phyloP scores from a whole-genome alignment of 169 alveolate species.

The Besnoitia besnoiti region DNA sequence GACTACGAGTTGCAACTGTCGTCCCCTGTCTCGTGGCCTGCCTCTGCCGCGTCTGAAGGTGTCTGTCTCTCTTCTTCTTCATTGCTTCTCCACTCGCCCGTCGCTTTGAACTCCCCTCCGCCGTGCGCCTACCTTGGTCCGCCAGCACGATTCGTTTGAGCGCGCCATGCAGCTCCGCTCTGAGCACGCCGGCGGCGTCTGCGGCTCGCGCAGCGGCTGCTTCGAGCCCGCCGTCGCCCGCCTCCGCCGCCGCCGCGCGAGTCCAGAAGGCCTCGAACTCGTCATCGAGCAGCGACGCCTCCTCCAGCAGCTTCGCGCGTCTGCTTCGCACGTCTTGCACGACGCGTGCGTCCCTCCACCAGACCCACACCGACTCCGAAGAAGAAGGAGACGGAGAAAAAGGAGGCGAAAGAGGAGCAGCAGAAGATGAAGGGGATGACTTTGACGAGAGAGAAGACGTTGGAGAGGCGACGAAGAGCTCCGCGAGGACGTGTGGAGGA shows the following conservation, averaged over 20 bases:
- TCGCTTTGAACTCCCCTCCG: not conserved
- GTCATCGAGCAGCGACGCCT: slow-evolving; percentile 48
- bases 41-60: not conserved
- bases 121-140: slow-evolving; percentile 15
- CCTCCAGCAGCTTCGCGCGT: slow-evolving; percentile 52
- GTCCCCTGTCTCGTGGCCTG: not conserved
- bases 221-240: not conserved
- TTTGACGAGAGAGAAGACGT: not conserved
- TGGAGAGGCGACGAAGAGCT: not conserved
- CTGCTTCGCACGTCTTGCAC: slow-evolving; percentile 13
- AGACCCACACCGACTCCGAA: not conserved
- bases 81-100: not conserved
- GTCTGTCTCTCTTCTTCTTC: too few species aligned
- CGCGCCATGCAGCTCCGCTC: slow-evolving; percentile 28
- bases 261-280: slow-evolving; percentile 28
- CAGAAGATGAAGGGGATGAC: not conserved
- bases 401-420: not conserved
- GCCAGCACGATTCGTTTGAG: slow-evolving; percentile 34
- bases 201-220: not conserved
- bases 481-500: not conserved
- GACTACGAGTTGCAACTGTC: too few species aligned
- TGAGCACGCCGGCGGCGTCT: not conserved
- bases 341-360: slow-evolving; percentile 24
- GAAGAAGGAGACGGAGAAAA: not conserved
- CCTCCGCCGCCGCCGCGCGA: not conserved